Percentiles rank a stretch among this genome's conserved stretches.
These are phyloP conservation scores for Melastoma candidum DNA, from an alignment of 441 rosid genomes.

Conservation along the genomic window DNA sequence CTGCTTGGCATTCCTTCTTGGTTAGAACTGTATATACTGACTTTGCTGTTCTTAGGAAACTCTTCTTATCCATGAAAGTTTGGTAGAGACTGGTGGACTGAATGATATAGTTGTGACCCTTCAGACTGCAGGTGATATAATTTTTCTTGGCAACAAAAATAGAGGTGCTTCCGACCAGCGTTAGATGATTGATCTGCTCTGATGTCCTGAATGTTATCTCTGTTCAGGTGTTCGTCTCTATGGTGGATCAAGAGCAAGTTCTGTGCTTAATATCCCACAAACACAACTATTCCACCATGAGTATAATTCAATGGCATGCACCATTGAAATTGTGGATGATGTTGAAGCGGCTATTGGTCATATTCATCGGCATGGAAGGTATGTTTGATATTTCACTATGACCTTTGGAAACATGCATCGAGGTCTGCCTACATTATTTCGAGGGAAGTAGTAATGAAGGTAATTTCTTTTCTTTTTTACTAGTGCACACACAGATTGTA, in stretches of 20 bases:
- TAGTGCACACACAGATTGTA: slow-evolving; percentile 96
- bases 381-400: neutral
- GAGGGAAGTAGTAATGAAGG: slow-evolving; percentile 2
- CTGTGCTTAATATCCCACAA: slow-evolving; percentile 51
- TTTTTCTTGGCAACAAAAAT: neutral
- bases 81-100: slow-evolving; percentile 52
- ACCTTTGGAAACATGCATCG: too few species aligned
- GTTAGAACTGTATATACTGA: slow-evolving; percentile 1
- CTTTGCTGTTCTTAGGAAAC: slow-evolving; percentile 57
- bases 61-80: slow-evolving; percentile 82
- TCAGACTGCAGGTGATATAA: slow-evolving; percentile 42
- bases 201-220: neutral
- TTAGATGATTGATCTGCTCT: slow-evolving; percentile 98
- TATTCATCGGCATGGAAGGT: slow-evolving; percentile 92
- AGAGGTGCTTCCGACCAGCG: slow-evolving; percentile 23
- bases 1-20: slow-evolving; percentile 8
- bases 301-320: slow-evolving; percentile 81
- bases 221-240: slow-evolving; percentile 64
- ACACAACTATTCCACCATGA: slow-evolving; percentile 69
- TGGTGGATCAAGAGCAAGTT: slow-evolving; percentile 79
- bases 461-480: slow-evolving; percentile 14
- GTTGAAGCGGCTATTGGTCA: slow-evolving; percentile 76
- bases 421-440: neutral
- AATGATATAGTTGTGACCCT: slow-evolving; percentile 44
- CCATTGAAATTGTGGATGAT: slow-evolving; percentile 84